Base-by-base conservation (phyloP, 2,329 filamentous ascomycete genomes). In the Bipolaris sorokiniana region DNA sequence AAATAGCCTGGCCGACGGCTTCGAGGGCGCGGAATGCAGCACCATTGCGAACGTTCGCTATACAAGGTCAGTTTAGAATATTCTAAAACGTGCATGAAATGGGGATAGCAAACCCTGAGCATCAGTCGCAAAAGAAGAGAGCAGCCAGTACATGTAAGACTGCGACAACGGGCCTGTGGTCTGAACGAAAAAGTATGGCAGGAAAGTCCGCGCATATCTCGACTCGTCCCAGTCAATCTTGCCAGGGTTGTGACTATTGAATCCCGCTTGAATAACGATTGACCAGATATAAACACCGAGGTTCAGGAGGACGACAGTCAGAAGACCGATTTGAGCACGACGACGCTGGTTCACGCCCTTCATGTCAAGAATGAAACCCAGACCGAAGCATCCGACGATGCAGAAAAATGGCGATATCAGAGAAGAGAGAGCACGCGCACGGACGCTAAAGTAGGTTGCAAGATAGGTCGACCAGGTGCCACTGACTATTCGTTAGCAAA, bases 311-410 rank as follows among this genome's bases (percentile, higher is more conserved):
- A 80, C 76, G 5, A 82, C 79, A 3, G 72, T 77, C 57, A 77
- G 78, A 6, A 82, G 74, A 46, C 80, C 80, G 4, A 79, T 55
- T 54, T 82, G 80, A 15, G 80, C 81, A 11, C 81, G 75, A 18
- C 80, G 78, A 7, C 81, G 69, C 62, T 84, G 64, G 84, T 90
- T 7, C 79, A 85, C 61, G 86, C 89, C 23, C 77, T 96, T 52
- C 85, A 90, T 66, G 76, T 80, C 53, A 88, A 86, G 79, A 83
- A 95, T 77, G 54, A 81, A 82, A 1, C 80, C 80, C 4, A 82
- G 77, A 40, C 78, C 80, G 50, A 82, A 82, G 62, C 80, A 82
- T 18, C 80, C 80, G 34, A 82, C 68, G 23, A 82, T 81, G 74
- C 80, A 82, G 64, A 82, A 81, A 67, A 81, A 81, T 0, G 80